Base-by-base conservation (phyloP, 495 filamentous ascomycete genomes). In the Aspergillus homomorphus region DNA sequence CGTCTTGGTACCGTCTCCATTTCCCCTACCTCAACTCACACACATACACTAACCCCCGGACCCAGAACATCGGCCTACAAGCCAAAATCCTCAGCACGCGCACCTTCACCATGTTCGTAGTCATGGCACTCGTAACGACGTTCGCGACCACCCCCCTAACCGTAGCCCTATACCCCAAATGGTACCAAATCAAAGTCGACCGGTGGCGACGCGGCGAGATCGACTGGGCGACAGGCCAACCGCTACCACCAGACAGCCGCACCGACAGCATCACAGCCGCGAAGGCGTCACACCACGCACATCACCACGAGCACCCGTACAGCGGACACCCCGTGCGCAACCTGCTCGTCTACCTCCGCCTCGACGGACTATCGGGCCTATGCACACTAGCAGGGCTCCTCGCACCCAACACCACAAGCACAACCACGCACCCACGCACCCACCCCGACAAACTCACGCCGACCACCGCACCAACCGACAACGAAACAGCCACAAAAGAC, bases 51-150 rank as follows among this genome's bases (percentile, higher is more conserved):
- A 18, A 15, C 45, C 45, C 45, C 45, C 45, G 20, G 14, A 16
- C 30, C 1, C 57, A 95, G 89, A 98, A 98, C 64, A 96, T 98
- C 65, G 94, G 94, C 22, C 81, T 94, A 16, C 89, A 96, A 81
- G 94, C 94, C 21, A 86, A 87, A 51, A 97, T 98, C 60, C 74
- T 98, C 26, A 93, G 89, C 51, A 80, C 82, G 22, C 83, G 85
- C 24, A 96, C 94, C 0, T 98, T 98, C 69, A 98, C 92, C 30
- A 96, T 98, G 57, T 98, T 98, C 54, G 94, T 98, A n/a, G 90
- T 97, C 60, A 97, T 98, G 85, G 93, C 94, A 30, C 77, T 98
- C 9, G 83, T 96, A 42, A 96, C 92, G 2, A 98, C 94, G 0
- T 92, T 98, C 54, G 78, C 87, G 3, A 97, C 94, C 0, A 96